These are phyloP conservation scores for Moricandia arvensis DNA, from an alignment of 345 rosid genomes.

Conservation along the genomic window DNA sequence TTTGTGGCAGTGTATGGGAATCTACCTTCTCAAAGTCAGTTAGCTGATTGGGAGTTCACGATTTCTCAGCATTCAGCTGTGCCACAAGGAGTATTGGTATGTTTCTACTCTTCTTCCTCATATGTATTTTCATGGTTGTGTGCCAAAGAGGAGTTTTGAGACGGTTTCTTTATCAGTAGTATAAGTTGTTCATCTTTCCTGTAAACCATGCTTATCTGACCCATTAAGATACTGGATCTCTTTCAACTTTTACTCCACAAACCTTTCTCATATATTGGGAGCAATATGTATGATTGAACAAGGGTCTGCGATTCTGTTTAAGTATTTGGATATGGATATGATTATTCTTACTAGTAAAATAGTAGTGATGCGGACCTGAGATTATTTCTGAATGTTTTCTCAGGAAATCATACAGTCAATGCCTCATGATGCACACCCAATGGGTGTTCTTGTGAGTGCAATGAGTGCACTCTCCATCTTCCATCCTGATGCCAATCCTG, in stretches of 20 bases:
- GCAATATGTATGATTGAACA: background rate
- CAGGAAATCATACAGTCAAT: constrained; percentile 87
- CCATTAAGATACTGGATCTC: background rate
- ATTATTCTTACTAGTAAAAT: background rate
- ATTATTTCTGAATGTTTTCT: constrained; percentile 22
- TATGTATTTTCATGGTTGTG: background rate
- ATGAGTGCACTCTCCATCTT: constrained; percentile 89
- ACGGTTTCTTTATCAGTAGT: background rate
- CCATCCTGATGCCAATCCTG: constrained; percentile 98
- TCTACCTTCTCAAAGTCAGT: constrained; percentile 66
- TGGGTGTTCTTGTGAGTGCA: constrained; percentile 84
- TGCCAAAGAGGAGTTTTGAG: no score
- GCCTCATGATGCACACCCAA: constrained; percentile 97
- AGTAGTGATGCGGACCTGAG: background rate
- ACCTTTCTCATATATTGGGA: background rate
- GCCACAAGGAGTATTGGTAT: constrained; percentile 86
- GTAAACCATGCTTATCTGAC: background rate
- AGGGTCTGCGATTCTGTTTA: background rate
- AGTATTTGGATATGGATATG: background rate
- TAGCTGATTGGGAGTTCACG: constrained; percentile 96
- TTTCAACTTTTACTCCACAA: background rate
- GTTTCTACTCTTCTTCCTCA: constrained; percentile 12
- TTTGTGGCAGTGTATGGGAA: constrained; percentile 77
- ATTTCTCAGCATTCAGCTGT: constrained; percentile 96
- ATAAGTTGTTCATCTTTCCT: background rate